Base-by-base conservation (phyloP, 176 grass and related monocot species). In the Coix lacrymajobi region DNA sequence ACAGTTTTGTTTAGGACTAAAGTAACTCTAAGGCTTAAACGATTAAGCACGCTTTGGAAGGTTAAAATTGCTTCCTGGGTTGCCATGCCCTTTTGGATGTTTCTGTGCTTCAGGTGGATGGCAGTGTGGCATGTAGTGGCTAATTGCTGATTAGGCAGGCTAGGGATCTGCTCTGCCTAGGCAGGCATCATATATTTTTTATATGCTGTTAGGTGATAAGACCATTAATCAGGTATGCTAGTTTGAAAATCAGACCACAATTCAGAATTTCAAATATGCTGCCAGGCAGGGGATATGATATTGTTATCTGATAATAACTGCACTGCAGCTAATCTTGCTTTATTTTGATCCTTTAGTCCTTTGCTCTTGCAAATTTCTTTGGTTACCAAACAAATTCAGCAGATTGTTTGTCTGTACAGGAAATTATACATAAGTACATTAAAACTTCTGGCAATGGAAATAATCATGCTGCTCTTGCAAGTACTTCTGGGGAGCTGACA, bases 391-490 rank as follows among this genome's bases (percentile, higher is more conserved):
- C 24, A 75, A 37, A 76, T 71, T 89, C 57, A 83, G 56, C 34
- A 66, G 61, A 67, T 71, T 41, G 9, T 83, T 89, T 82, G 45
- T 72, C 16, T 84, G 41, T 81, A 73, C 88, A 95, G 96, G 92
- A 95, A 85, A 79, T 95, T 62, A 88, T 98, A 85, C 69, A 79
- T 67, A 93, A 93, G 87, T 95, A 95, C 88, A 86, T 95, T 68
- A 92, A 88, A 75, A 91, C 88, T 71, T 98, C 91, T 78, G 85
- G 76, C 57, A 90, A 83, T 78, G 92, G 96, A 90, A 89, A 95
- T 77, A 86, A 91, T 77, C 84, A 98, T 95, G 89, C 92, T 81
- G 67, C 87, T 76, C 85, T 98, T 85, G 91, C 96, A 75, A 98
- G 92, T 86, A 93, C 86, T 66, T 91, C 41, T 63, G 92, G 92